Evolutionary conservation across 2,329 filamentous ascomycete species (phyloP).

Genomic region (Ciborinia camelliae): DNA sequence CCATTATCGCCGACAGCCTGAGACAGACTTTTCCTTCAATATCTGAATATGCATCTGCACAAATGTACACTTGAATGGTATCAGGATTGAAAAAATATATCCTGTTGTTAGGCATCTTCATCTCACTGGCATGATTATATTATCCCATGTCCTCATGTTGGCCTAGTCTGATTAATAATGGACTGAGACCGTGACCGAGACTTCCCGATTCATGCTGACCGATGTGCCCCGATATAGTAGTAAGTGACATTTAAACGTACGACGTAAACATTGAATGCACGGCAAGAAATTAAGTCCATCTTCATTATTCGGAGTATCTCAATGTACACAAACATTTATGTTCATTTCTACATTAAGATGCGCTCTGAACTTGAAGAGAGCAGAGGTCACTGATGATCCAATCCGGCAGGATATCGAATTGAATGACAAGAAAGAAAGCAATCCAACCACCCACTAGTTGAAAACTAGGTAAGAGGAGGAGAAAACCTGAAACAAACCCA

Average conservation of each 20-base stretch:
- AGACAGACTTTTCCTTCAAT: conserved; percentile 6
- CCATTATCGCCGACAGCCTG: neutral
- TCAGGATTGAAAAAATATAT: conserved; percentile 7
- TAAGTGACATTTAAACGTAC: neutral
- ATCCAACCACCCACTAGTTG: neutral
- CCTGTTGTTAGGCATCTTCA: neutral
- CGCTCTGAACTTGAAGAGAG: neutral
- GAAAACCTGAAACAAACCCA: neutral
- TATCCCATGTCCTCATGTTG: neutral
- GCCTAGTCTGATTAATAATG: neutral
- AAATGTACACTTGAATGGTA: neutral
- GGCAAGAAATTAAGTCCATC: neutral
- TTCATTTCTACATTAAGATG: neutral
- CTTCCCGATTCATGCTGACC: conserved; percentile 4
- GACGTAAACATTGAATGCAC: neutral
- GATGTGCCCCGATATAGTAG: neutral
- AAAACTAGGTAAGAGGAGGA: neutral
- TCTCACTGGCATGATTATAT: neutral
- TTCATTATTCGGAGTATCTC: neutral
- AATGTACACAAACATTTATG: neutral
- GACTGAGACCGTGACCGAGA: conserved; percentile 15
- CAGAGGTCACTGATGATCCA: neutral
- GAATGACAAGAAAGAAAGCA: neutral
- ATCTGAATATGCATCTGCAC: conserved; percentile 1
- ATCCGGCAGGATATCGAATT: neutral